Base-by-base conservation (phyloP, 306 rosid species). In the Castanea crenata region DNA sequence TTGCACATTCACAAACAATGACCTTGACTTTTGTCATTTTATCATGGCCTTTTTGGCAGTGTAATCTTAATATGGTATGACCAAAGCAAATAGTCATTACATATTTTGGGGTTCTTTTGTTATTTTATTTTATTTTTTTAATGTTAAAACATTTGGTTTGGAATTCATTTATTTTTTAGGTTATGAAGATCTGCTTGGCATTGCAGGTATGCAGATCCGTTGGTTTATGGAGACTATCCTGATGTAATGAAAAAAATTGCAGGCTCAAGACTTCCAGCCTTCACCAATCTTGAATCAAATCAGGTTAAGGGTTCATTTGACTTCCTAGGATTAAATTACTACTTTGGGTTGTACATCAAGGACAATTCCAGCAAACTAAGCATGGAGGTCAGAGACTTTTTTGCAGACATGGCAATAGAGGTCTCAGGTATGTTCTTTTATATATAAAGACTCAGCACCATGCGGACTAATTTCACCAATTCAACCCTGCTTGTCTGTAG, bases 201-300 rank as follows among this genome's bases (percentile, higher is more conserved):
- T 71, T 80, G 54, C 78, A 93, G 98, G 94, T 16, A 87, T 63
- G 14, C 91, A 44, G 87, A 90, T 75, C 98, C 97, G 13, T 80
- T 91, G 75, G 34, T 83, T 74, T 76, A 78, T 51, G 94, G 97
- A 83, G 94, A 90, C 77, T 90, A 91, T 81, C 97, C 94, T 14
- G 71, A 44, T 69, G 35, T 71, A 21, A 85, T 93, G 94, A 91
- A 85, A 83, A 64, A 34, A 83, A 85, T 38, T 76, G 93, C 46
- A 32, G 91, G 92, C n/a, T 80, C 75, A 55, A 93, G 88, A 88
- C 21, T 91, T 70, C 97, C 94, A 0, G 0, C 65, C 29, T 86
- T 93, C 88, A 83, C 94, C 12, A 73, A 38, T 5, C 29, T 2
- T 11, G 93, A 88, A 74, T 88, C 94, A 2, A 16, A 64, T 75